Base-by-base conservation (phyloP, 1,284 basidiomycete genomes). In the Somion occarium region DNA sequence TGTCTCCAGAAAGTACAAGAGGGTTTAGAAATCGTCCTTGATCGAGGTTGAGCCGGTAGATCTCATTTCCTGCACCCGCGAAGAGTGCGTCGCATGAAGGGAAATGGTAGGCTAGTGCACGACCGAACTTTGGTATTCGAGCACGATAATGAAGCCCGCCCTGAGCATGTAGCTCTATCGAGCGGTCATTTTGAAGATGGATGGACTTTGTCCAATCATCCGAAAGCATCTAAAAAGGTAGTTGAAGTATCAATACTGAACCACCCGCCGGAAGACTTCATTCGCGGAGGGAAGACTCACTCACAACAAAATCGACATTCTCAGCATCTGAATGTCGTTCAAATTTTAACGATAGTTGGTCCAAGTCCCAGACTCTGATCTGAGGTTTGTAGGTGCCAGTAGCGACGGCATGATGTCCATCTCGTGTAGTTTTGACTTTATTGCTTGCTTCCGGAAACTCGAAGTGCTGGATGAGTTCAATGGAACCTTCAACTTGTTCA, bases 161-260 rank as follows among this genome's bases (percentile, higher is more conserved):
- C 70, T 99, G 97, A 0, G 92, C 94, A 66, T 99, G 97, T 3
- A 99, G 76, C 65, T 95, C 92, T 48, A 99, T 69, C 4, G 92
- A 91, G n/a, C 97, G 85, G 72, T 99, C 95, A 46, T 88, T 86
- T 78, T 99, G 97, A 1, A 99, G 80, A 65, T 97, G 95, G 53
- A 98, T 79, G n/a, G 90, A 89, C 70, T 99, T 99, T 15, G 96
- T 99, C 97, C 97, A 99, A 74, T 99, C 97, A 65, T 93, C 88
- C 1, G 95, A 98, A 9, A 99, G 78, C 64, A 95, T 88, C 94
- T 97, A 67, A 11, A 18, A 45, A 26, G 7, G 22, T 5, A 4
- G 5, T 22, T 23, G 51, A 43, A 15, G 37, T 26, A 46, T 48
- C 27, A 30, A 49, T 42, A 24, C 38, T 48, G 46, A 49, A 42